Evolutionary conservation across 192 early-diverging fungal genomes (phyloP), one percentile per base, ranked within the genome.

Genomic region (Podila horticola): DNA sequence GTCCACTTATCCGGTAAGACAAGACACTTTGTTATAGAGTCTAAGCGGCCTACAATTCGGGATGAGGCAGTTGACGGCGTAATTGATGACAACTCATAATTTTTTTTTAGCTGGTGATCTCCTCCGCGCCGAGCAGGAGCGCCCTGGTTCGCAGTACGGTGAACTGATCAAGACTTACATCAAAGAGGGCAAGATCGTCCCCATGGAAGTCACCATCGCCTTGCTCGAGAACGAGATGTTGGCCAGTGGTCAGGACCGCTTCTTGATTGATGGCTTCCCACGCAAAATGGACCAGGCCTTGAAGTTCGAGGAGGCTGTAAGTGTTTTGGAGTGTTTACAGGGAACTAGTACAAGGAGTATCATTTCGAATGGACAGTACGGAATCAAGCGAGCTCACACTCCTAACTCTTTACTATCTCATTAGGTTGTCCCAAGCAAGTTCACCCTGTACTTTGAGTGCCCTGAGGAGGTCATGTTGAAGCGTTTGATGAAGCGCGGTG

Each of bases 181-280:
- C 73, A 92, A 91, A 49, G 96, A 97, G 69, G 98, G 98, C 33
- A 75, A 94, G 69, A 98, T 98, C 82, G 98, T 99, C 15, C 98
- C 97, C 28, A 93, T 93, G 87, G 95, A 96, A 74, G 95, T 99
- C 65, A 98, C 97, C 8, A 97, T 98, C 67, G 90, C 90, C 2
- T 87, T 99, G 11, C 89, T 99, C 55, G 92, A 97, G 66, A 91
- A 94, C 33, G 95, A 95, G 15, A 98, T 99, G 94, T 85, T 88
- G 28, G 87, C 88, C 49, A 86, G 84, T 65, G 83, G 87, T 52
- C 72, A 82, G 13, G 86, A 86, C 13, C 85, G 93, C 58, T 99
- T 99, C 86, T 82, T 99, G 77, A 92, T 99, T 60, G 98, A 99
- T 69, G 98, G 98, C 3, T 99, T 99, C 91, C 98, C 98, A 13